Evolutionary conservation across 305 asterid genomes (phyloP), one percentile per base, ranked within the genome.

Genomic region (Solanum hybrid): DNA sequence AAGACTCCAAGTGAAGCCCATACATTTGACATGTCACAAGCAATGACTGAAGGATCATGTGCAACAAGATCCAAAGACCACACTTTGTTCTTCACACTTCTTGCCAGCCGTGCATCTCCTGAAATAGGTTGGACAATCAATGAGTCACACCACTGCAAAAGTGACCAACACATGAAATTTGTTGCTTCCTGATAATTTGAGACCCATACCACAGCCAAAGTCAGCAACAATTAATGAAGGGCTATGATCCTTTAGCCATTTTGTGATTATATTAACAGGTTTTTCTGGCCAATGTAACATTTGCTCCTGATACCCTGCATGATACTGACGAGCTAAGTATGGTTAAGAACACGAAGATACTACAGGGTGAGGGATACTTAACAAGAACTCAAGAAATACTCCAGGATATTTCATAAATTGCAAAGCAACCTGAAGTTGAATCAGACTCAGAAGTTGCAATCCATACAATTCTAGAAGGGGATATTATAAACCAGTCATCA

Each of bases 21-120:
- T 92, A 96, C 99, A 86, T 93, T 92, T 89, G 99, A 94, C 99
- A 97, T 97, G 92, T 97, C 98, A 87, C 99, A 96, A 38, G 98
- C 98, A 90, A 96, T 92, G 4, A 97, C 99, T 9, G 96, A 94
- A 86, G 99, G 96, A 89, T 96, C 95, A 26, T 89, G 93, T 34
- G 99, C 92, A 78, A 97, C 95, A 60, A 96, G 98, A 92, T 97
- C 99, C 88, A 97, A 88, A 31, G 99, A 97, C 91, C 92, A 93
- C 42, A 97, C 99, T 94, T 96, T 93, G 91, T 97, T 97, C 94
- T 94, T 93, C 91, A 97, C 98, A 87, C 92, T 95, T 93, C 78
- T 94, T 73, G 99, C 94, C 87, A 97, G 95, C 42, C 95, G 93
- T 72, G 98, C 98, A 92, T 96, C 99, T 88, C 99, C 99, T 97